Conservation (phyloP, 176 grass and related monocot species). For the Elymus sibiricus region DNA sequence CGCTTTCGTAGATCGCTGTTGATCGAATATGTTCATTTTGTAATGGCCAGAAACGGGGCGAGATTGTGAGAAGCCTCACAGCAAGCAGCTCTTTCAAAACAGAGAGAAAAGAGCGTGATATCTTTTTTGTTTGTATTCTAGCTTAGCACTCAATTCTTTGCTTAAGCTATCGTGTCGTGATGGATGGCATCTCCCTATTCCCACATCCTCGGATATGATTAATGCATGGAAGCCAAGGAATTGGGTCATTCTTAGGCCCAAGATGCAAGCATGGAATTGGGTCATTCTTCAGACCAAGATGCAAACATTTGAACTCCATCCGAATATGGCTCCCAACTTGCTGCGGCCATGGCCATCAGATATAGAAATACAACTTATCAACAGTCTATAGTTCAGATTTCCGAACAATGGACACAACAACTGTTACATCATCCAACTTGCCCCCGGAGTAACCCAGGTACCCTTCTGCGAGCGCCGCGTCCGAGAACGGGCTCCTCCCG, state of each 20-base stretch:
- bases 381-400: slow-evolving; percentile 47
- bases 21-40: no score
- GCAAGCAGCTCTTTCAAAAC: background rate
- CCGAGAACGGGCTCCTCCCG: slow-evolving; percentile 75
- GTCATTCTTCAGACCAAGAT: no score
- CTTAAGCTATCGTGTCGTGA: background rate
- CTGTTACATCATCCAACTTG: slow-evolving; percentile 93
- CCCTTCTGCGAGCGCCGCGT: slow-evolving; percentile 61
- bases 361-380: background rate
- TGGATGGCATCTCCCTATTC: background rate
- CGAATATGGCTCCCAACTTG: background rate
- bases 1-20: no score
- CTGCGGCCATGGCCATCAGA: background rate
- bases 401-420: slow-evolving; percentile 77
- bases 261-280: background rate
- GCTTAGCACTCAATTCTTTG: no score
- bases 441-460: slow-evolving; percentile 78
- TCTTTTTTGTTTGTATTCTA: no score
- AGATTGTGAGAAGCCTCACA: no score
- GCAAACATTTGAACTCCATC: no score
- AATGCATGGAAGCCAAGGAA: background rate
- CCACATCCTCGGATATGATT: background rate
- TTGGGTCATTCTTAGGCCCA: no score
- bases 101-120: background rate
- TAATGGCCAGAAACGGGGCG: no score